These are phyloP conservation scores for Brassica hybrid DNA, from an alignment of 441 rosid species.

Conservation along the genomic window DNA sequence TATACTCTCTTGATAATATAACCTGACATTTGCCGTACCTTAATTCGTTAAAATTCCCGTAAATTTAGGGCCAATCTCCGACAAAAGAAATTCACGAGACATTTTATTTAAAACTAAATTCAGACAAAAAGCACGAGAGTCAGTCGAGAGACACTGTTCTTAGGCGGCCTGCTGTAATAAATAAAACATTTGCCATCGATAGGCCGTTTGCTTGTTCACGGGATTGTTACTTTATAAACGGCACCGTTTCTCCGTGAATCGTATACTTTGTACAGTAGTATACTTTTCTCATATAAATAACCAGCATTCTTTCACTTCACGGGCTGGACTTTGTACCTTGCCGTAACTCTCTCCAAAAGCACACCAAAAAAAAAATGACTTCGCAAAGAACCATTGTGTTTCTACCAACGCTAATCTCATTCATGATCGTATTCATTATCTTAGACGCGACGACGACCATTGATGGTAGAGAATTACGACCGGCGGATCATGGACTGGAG, in stretches of 20 bases:
- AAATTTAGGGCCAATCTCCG: conserved; percentile 38
- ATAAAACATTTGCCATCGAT: conserved; percentile 8
- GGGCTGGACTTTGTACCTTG: neutral
- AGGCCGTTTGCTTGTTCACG: conserved; percentile 32
- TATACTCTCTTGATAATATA: neutral
- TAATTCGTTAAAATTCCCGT: conserved; percentile 23
- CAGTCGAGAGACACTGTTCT: conserved; percentile 30
- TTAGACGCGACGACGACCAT: conserved; percentile 22
- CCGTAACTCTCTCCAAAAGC: neutral
- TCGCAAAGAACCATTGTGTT: neutral
- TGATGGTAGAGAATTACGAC: conserved; percentile 62
- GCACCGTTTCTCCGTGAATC: conserved; percentile 2
- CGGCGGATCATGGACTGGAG: conserved; percentile 79
- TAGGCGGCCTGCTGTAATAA: conserved; percentile 15
- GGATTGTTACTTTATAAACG: conserved; percentile 20
- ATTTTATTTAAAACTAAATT: conserved; percentile 12
- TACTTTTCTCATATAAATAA: neutral
- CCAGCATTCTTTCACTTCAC: conserved; percentile 27
- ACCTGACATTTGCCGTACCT: neutral
- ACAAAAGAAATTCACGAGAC: conserved; percentile 50
- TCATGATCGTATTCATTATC: conserved; percentile 30
- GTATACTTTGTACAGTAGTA: neutral
- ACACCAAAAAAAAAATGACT: conserved; percentile 25
- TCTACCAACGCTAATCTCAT: conserved; percentile 36
- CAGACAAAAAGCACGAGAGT: conserved; percentile 35